Conservation (phyloP, 225 moss, liverwort and hornwort species). For the Antitrichia curtipendula region DNA sequence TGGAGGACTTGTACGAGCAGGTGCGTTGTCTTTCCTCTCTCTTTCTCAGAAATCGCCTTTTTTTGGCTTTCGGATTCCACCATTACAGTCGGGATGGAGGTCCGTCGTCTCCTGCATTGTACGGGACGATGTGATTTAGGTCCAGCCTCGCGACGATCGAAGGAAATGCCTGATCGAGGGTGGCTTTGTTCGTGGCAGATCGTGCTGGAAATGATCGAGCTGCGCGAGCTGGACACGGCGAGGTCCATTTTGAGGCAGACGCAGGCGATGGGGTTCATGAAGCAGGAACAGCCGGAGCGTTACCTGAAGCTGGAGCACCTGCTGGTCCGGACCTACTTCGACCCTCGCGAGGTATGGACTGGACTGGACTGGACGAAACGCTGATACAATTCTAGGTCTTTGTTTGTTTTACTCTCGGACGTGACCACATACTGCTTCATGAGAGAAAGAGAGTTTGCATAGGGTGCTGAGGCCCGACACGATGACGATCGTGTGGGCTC, state of each 20-base stretch:
- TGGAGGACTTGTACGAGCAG: slow-evolving; percentile 99
- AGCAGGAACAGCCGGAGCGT: slow-evolving; percentile 98
- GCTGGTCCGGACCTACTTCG: slow-evolving; percentile 93
- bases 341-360: slow-evolving; percentile 87
- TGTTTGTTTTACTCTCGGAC: not conserved
- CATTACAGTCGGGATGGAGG: not conserved
- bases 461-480: not conserved
- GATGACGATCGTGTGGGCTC: not conserved
- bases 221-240: slow-evolving; percentile 94
- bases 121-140: not conserved
- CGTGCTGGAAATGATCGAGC: slow-evolving; percentile 99
- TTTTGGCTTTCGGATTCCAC: not conserved
- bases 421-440: not conserved
- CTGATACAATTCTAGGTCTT: not conserved
- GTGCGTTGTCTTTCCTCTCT: not conserved
- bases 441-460: not conserved
- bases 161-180: not conserved
- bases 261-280: slow-evolving; percentile 99
- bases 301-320: slow-evolving; percentile 96
- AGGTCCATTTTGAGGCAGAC: slow-evolving; percentile 97
- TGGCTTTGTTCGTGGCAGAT: slow-evolving; percentile 34
- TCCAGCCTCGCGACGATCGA: not conserved
- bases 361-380: slow-evolving; percentile 13
- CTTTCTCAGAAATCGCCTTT: not conserved
- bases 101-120: not conserved